Base-by-base conservation (phyloP, 2,329 filamentous ascomycete species). In the Sclerotinia subarctica region DNA sequence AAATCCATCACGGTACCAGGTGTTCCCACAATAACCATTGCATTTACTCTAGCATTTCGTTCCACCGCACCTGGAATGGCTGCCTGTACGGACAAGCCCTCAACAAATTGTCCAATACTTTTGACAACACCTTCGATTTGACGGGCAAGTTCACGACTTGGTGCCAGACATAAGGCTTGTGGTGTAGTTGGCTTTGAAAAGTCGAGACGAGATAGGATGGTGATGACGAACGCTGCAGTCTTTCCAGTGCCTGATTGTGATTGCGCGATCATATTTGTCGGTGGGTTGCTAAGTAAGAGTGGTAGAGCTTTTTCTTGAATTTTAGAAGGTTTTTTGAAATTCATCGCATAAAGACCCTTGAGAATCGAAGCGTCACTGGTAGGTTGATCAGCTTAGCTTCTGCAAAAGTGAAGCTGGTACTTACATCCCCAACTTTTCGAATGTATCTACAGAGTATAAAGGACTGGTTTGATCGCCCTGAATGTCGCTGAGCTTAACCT, bases 231-330 rank as follows among this genome's bases (percentile, higher is more conserved):
- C 29, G 95, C 95, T 26, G 94, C 95, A 0, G 95, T 99, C 84
- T 99, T 99, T 77, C 95, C 95, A 26, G 95, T 99, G 74, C 95
- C 95, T 2, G 95, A 99, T 80, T 99, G 95, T n/a, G 95, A 99
- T 81, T 99, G 95, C 4, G 94, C 95, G 77, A 99, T 94, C 86
- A 99, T 91, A 80, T 98, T 98, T 72, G 85, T 85, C 0, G 94
- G 90, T n/a, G 95, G 94, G 77, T 97, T 84, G 74, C 86, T 82
- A 71, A 99, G 86, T 76, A 99, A 90, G 67, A 99, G 85, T 38
- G 95, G 95, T 24, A 99, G 86, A 1, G 95, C 95, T 74, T 90
- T 92, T 79, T 97, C 95, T 82, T 99, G 95, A 73, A 99, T 96
- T 82, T 99, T 99, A 68, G 95, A 98, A 0, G 95, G 95, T 80